Evolutionary conservation across 1,284 basidiomycete genomes (phyloP).

Genomic region (Tylopilus sp.): DNA sequence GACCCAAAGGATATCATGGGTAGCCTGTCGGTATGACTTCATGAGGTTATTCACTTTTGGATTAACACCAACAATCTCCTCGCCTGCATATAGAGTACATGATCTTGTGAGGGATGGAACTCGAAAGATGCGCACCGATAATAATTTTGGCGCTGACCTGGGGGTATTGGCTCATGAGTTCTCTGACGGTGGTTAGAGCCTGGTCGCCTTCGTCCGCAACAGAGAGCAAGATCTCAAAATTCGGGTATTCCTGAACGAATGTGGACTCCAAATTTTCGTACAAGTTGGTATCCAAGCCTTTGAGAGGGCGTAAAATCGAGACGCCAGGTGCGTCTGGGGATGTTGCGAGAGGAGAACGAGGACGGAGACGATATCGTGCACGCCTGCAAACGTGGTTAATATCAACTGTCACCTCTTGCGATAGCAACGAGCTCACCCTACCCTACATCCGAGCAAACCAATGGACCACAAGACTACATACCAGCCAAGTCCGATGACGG

Average conservation of each 20-base stretch:
- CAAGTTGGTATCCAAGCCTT: constrained; percentile 89
- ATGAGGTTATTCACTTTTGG: constrained; percentile 98
- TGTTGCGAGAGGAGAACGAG: constrained; percentile 61
- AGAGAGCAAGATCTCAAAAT: constrained; percentile 85
- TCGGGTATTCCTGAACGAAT: constrained; percentile 84
- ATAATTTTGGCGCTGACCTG: constrained; percentile 67
- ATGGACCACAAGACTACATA: constrained; percentile 73
- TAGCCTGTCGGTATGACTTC: constrained; percentile 74
- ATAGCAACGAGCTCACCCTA: constrained; percentile 59
- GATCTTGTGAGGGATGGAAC: constrained; percentile 1
- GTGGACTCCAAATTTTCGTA: constrained; percentile 92
- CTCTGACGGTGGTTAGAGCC: constrained; percentile 73
- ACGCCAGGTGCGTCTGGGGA: constrained; percentile 71
- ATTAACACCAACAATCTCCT: constrained; percentile 83
- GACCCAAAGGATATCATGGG: constrained; percentile 93
- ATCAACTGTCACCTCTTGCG: constrained; percentile 1
- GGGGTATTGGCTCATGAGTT: constrained; percentile 75
- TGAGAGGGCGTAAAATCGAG: constrained; percentile 86
- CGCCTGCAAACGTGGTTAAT: constrained; percentile 47
- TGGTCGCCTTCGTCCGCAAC: constrained; percentile 82
- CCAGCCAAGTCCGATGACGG: constrained; percentile 59
- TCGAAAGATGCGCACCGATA: constrained; percentile 55
- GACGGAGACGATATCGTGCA: constrained; percentile 63
- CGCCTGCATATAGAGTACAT: constrained; percentile 43
- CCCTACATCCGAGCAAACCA: constrained; percentile 70